phyloP scores from a whole-genome alignment of 441 rosid species.

The Gossypium schwendimanii region DNA sequence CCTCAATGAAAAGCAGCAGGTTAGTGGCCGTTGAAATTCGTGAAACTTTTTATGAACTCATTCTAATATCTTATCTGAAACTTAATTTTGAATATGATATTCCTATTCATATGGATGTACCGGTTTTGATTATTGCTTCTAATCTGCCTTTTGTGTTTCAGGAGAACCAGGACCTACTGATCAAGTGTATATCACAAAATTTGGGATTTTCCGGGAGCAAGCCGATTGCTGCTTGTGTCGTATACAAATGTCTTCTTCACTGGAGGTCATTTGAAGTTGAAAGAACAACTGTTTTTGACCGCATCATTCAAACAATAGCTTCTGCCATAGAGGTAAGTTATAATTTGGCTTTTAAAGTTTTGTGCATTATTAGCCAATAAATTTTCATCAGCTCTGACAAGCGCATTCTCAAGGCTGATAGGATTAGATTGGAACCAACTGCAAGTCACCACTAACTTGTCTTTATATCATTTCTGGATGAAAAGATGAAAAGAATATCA shows the following conservation, averaged over 20 bases:
- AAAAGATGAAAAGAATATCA: slow-evolving; percentile 8
- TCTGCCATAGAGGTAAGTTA: slow-evolving; percentile 49
- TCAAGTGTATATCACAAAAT: slow-evolving; percentile 64
- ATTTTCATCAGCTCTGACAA: slow-evolving; percentile 5
- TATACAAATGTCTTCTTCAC: slow-evolving; percentile 70
- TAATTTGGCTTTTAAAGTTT: not conserved
- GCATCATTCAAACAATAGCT: slow-evolving; percentile 64
- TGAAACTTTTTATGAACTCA: not conserved
- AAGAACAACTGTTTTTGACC: slow-evolving; percentile 63
- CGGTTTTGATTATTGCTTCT: slow-evolving; percentile 9
- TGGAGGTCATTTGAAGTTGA: slow-evolving; percentile 85
- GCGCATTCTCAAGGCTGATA: not conserved
- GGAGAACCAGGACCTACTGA: slow-evolving; percentile 64
- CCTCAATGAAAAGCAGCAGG: slow-evolving; percentile 75
- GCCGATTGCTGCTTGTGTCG: slow-evolving; percentile 74
- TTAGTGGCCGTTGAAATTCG: slow-evolving; percentile 15
- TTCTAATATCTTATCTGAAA: slow-evolving; percentile 12
- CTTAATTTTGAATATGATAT: slow-evolving; percentile 9
- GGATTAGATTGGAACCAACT: not conserved
- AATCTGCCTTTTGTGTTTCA: slow-evolving; percentile 23
- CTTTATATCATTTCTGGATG: not conserved
- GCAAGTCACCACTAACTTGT: not conserved
- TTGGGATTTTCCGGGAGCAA: slow-evolving; percentile 69
- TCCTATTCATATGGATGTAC: slow-evolving; percentile 7
- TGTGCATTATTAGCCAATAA: not conserved